These are phyloP conservation scores for Hirschfeldia incana DNA, from an alignment of 345 rosid species.

Conservation along the genomic window DNA sequence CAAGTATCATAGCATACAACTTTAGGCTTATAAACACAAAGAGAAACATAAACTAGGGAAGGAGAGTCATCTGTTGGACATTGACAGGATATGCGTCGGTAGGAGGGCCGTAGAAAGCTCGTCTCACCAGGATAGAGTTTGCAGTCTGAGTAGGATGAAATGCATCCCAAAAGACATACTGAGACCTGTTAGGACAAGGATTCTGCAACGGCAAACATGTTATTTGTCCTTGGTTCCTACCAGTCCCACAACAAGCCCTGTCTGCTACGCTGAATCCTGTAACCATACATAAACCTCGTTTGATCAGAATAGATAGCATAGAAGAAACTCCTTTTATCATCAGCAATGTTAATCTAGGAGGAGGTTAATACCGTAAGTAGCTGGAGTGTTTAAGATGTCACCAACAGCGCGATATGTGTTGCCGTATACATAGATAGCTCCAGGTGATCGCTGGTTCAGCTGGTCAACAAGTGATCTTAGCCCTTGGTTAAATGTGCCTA, in stretches of 20 bases:
- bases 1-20: constrained; percentile 21
- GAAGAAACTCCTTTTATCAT: background rate
- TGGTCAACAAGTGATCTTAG: constrained; percentile 61
- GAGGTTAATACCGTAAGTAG: constrained; percentile 52
- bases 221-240: constrained; percentile 64
- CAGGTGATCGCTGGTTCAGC: constrained; percentile 57
- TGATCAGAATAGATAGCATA: background rate
- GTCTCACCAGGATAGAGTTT: constrained; percentile 50
- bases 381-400: constrained; percentile 70
- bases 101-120: constrained; percentile 68
- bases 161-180: constrained; percentile 86
- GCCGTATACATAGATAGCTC: constrained; percentile 55
- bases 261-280: constrained; percentile 74
- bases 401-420: constrained; percentile 63
- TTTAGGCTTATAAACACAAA: background rate
- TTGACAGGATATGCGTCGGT: constrained; percentile 68
- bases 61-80: constrained; percentile 65
- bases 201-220: constrained; percentile 64
- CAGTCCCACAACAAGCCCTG: constrained; percentile 79
- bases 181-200: constrained; percentile 60
- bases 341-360: background rate
- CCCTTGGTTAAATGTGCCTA: constrained; percentile 71
- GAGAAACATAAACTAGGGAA: constrained; percentile 24
- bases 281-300: constrained; percentile 10
- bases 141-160: constrained; percentile 89